Evolutionary conservation across 495 filamentous ascomycete species (phyloP).

Genomic region (Cercophora samala): DNA sequence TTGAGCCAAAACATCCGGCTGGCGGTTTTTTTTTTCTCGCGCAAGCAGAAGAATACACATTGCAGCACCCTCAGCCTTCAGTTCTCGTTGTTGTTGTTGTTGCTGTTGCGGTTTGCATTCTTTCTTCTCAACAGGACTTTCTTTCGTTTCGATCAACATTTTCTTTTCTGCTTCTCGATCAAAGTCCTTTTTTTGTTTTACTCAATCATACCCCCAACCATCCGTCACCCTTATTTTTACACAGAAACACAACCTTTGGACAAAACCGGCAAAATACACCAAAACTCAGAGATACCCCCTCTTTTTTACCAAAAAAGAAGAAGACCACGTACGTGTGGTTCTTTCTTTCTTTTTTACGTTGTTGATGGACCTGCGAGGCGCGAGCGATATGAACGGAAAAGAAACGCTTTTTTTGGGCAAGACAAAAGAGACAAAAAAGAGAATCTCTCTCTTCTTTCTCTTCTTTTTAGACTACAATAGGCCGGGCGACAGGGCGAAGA

Average conservation of each 20-base stretch:
- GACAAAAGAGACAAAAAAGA: neutral
- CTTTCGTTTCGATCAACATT: neutral
- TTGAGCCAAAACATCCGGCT: too few species aligned
- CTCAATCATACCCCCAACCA: slow-evolving; percentile 3
- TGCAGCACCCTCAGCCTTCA: neutral
- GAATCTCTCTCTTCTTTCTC: neutral
- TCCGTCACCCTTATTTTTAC: neutral
- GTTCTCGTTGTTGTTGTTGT: neutral
- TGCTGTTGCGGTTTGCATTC: neutral
- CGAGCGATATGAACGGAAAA: neutral
- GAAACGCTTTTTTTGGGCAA: neutral
- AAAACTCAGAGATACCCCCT: slow-evolving; percentile 3
- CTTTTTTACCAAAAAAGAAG: neutral
- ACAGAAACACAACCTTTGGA: neutral
- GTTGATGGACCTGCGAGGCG: slow-evolving; percentile 4
- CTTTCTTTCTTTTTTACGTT: neutral
- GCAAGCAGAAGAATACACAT: neutral
- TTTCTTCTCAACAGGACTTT: neutral
- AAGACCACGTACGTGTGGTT: neutral
- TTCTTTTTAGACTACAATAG: neutral
- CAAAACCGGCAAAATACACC: neutral
- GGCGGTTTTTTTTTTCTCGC: neutral
- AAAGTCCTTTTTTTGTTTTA: neutral
- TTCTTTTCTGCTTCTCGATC: neutral
- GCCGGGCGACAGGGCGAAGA: neutral